Base-by-base conservation (phyloP, 2,329 filamentous ascomycete species). In the Xylariaceae sp. region DNA sequence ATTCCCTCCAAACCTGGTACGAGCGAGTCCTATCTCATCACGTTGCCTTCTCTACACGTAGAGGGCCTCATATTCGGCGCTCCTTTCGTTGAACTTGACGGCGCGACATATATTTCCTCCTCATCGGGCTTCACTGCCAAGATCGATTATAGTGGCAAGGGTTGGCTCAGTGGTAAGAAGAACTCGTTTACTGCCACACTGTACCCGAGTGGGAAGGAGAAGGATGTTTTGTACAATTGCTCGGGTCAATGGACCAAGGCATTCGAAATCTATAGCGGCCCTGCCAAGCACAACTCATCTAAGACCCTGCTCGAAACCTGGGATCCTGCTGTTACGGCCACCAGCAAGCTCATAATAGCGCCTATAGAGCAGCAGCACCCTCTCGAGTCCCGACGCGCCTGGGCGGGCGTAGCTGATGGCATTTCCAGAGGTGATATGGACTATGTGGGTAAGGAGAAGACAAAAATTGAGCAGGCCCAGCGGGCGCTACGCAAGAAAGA, bases 381-480 rank as follows among this genome's bases (percentile, higher is more conserved):
- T 1, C 86, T 91, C 66, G 92, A 96, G 75, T 89, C 88, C 7
- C 81, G 91, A 9, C 81, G 84, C 32, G 92, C 92, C 1, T 96
- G 92, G 92, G 77, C 77, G 26, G 87, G 87, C 57, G 91, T 96
- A 2, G 86, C 89, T 0, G 77, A 80, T 3, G 89, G 85, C 20
- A 88, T 96, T 52, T 73, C 77, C n/a, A 79, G 77, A 53, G 88
- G 88, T 20, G 87, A 96, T 66, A 88, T 93, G 81, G 84, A 91
- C 50, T 76, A 78, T 5, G 89, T 88, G 0, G 82, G 83, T 0
- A 72, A 73, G 0, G 87, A 92, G 67, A 96, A 96, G 75, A 83
- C 81, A 6, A 85, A 86, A 67, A 89, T 96, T 51, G 92, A 96
- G 71, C 87, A 92, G 65, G 83, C 84, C 23, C 92, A 96, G 74